A percentile compares a stretch with the other conserved stretches of the same genome.
These are phyloP conservation scores for Dianthus caryophyllus DNA, from an alignment of 148 eudicot species.

Conservation along the genomic window DNA sequence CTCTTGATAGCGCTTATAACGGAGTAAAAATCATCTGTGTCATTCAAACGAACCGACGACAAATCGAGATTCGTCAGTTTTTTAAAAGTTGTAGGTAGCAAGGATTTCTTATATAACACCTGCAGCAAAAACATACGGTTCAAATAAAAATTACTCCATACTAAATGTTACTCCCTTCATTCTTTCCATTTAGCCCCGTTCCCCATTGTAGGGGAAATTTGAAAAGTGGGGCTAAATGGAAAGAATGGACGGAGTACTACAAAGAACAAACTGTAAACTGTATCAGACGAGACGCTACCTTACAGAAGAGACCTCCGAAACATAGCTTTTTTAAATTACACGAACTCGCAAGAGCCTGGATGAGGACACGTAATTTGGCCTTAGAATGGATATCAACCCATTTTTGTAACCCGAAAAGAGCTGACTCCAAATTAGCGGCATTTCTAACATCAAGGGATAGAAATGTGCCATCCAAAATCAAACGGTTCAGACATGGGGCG, in stretches of 20 bases:
- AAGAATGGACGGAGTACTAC: too few species aligned
- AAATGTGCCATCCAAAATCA: conserved; percentile 20
- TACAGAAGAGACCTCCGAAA: conserved; percentile 18
- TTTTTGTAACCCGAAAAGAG: conserved; percentile 3
- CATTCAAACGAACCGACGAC: conserved; percentile 3
- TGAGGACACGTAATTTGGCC: conserved; percentile 9
- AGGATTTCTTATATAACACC: conserved; percentile 16
- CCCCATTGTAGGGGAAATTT: too few species aligned
- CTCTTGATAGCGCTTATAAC: conserved; percentile 10
- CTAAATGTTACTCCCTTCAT: too few species aligned
- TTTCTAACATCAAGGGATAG: conserved; percentile 18
- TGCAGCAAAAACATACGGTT: conserved; percentile 8
- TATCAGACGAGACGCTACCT: conserved; percentile 12
- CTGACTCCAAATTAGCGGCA: conserved; percentile 17
- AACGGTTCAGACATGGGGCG: conserved; percentile 14
- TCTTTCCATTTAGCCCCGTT: too few species aligned
- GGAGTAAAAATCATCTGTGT: conserved; percentile 11
- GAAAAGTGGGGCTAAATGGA: background rate
- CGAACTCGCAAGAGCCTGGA: conserved; percentile 19
- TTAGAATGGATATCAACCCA: background rate
- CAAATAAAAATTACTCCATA: too few species aligned
- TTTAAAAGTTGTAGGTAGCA: conserved; percentile 5
- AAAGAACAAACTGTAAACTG: too few species aligned
- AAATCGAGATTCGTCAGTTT: conserved; percentile 17
- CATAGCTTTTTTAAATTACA: conserved; percentile 22